Evolutionary conservation across 139 green algal species (phyloP), one percentile per base, ranked within the genome.

Genomic region (Chlorella vulgaris): DNA sequence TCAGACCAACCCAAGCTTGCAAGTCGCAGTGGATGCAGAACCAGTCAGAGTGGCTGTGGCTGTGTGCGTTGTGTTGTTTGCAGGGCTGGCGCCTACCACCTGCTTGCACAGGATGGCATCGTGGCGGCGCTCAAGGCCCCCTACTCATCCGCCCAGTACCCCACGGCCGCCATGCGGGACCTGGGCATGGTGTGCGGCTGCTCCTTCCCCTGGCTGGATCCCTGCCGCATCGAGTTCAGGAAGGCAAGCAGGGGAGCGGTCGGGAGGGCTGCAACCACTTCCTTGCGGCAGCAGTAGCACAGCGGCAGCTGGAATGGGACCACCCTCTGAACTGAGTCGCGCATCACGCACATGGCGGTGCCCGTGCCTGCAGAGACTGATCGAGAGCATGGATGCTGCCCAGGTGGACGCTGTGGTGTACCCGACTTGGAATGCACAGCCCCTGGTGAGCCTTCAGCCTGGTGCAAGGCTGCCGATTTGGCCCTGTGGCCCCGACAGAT

Each of bases 201-300:
- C 73, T 63, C 70, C 47, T 70, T 24, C 36, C n/a, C 50, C 33
- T 78, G 36, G 47, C 2, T 26, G 4, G 74, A 86, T 53, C 43
- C 73, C 0, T 86, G 81, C 74, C 75, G 81, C 19, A 24, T 4
- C 2, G 81, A 78, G 39, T 79, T 86, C 40, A 40, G 69, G 55
- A 50, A 69, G 77, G 77, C 67, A 39, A 35, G 74, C 6, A 55
- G 50, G 29, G 6, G 3, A 61, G 33, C 29, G 65, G n/a, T 65
- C 21, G 58, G 58, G 21, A 69, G 31, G 15, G 33, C 63, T 69
- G 63, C 33, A 71, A 21, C 35, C n/a, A n/a, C n/a, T n/a, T n/a
- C n/a, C n/a, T n/a, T n/a, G n/a, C n/a, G n/a, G n/a, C n/a, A n/a
- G n/a, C n/a, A n/a, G n/a, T n/a, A n/a, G n/a, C n/a, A n/a, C n/a